A percentile compares a stretch with the other conserved stretches of the same genome.
Evolutionary conservation across 495 filamentous ascomycete genomes (phyloP).

Genomic region (Aspergillus steynii): DNA sequence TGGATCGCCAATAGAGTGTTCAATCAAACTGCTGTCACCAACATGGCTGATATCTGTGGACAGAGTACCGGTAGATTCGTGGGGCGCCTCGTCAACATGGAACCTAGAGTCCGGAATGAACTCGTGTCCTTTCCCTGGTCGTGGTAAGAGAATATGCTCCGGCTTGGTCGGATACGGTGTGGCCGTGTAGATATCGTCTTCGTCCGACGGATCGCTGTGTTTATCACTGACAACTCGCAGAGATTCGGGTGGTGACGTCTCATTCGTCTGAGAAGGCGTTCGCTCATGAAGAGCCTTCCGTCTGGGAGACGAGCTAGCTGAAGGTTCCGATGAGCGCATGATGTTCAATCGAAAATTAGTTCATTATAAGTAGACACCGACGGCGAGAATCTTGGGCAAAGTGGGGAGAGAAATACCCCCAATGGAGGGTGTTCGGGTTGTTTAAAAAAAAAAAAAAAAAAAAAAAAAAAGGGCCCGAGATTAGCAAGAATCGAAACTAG

Average conservation of each 20-base stretch:
- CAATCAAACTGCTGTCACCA: constrained; percentile 31
- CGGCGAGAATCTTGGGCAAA: constrained; percentile 11
- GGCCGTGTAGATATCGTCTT: constrained; percentile 41
- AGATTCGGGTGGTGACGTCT: constrained; percentile 37
- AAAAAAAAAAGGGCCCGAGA: constrained; percentile 11
- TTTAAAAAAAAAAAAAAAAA: constrained; percentile 15
- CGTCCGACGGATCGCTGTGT: constrained; percentile 32
- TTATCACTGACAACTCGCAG: constrained; percentile 39
- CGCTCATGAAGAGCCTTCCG: constrained; percentile 54
- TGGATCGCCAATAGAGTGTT: constrained; percentile 33
- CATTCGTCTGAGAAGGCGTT: constrained; percentile 52
- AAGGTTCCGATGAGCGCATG: constrained; percentile 33
- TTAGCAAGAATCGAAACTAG: constrained; percentile 9
- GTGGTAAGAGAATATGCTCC: constrained; percentile 51
- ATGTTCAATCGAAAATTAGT: constrained; percentile 30
- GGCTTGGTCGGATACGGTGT: constrained; percentile 55
- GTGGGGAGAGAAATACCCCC: constrained; percentile 6
- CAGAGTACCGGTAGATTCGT: constrained; percentile 20
- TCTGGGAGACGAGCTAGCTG: constrained; percentile 33
- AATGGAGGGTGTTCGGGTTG: constrained; percentile 8
- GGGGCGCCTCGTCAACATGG: constrained; percentile 24
- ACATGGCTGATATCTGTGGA: constrained; percentile 32
- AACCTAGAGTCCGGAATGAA: constrained; percentile 39
- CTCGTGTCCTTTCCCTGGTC: constrained; percentile 44
- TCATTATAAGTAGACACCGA: constrained; percentile 32